phyloP scores from a whole-genome alignment of 2,329 filamentous ascomycete species.

The Pseudogymnoascus sp. region DNA sequence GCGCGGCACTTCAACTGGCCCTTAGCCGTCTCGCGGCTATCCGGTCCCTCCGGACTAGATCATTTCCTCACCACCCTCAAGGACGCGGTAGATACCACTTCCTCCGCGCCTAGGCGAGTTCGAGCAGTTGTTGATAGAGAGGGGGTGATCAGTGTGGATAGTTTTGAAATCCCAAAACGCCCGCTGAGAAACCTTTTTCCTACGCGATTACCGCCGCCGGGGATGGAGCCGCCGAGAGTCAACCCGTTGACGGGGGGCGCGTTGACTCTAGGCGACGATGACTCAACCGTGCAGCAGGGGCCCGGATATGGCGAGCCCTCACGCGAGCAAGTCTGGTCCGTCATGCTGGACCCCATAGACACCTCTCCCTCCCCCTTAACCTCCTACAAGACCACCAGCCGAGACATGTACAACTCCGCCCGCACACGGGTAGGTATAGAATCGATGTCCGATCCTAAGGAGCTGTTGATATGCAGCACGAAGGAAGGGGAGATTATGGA shows the following conservation, averaged over 20 bases:
- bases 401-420: conserved; percentile 63
- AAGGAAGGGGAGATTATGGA: conserved; percentile 65
- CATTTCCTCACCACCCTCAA: conserved; percentile 34
- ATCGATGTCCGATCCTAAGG: conserved; percentile 41
- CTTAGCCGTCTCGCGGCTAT: conserved; percentile 35
- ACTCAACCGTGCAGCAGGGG: conserved; percentile 10
- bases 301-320: conserved; percentile 19
- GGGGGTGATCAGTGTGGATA: conserved; percentile 39
- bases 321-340: conserved; percentile 30
- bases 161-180: conserved; percentile 30
- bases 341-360: conserved; percentile 42
- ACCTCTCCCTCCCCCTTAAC: conserved; percentile 58
- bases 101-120: conserved; percentile 37
- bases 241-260: conserved; percentile 24
- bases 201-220: conserved; percentile 40
- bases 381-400: conserved; percentile 74
- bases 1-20: conserved; percentile 49
- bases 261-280: conserved; percentile 18
- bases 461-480: conserved; percentile 67
- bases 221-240: conserved; percentile 16
- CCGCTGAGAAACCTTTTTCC: conserved; percentile 50
- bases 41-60: conserved; percentile 37
- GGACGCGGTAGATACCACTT: conserved; percentile 20
- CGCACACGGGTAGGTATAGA: conserved; percentile 51
- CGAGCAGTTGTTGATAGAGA: conserved; percentile 45